Base-by-base conservation (phyloP, 176 grass and related monocot species). In the Musa beccarii region DNA sequence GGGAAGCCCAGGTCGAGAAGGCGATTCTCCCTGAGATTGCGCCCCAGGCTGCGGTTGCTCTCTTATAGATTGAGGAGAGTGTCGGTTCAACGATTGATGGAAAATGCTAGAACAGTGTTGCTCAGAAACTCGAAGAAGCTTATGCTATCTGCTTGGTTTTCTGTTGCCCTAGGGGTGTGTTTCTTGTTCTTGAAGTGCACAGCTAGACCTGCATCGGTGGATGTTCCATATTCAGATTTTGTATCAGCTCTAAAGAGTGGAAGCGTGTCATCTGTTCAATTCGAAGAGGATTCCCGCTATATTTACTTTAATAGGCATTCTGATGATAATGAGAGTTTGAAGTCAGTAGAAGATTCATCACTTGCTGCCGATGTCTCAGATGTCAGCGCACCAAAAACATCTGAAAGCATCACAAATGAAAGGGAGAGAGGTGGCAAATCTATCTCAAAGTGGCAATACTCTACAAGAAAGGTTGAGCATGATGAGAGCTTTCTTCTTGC, bases 241-340 rank as follows among this genome's bases (percentile, higher is more conserved):
- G 78, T 98, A 55, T 80, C 68, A 61, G 84, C 82, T 53, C 81
- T 94, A 53, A 78, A 87, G 43, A 83, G 78, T 20, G 86, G 90
- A 67, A 49, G 73, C 54, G 82, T 98, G 9, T 26, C 86, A 1
- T 10, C 88, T 13, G 88, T 55, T 61, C 78, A 85, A 25, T 98
- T 98, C 68, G 90, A 98, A 84, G 90, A 98, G 80, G 90, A 81
- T 76, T 98, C 88, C 51, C 90, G 84, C 29, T 84, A 86, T 80
- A 98, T 98, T 72, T 89, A 91, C 86, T 93, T 98, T 72, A 81
- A 79, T 72, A 89, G 50, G 70, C 21, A 52, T 57, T 81, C 14
- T 68, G 80, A 78, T n/a, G 81, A 21, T 17, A 57, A 26, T 23
- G 55, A 55, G 8, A 50, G 24, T 13, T 71, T 67, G n/a, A 66